A percentile compares a stretch with the other conserved stretches of the same genome.
These are phyloP conservation scores for Neoboletus magnificus DNA, from an alignment of 768 basidiomycete genomes.

Conservation along the genomic window DNA sequence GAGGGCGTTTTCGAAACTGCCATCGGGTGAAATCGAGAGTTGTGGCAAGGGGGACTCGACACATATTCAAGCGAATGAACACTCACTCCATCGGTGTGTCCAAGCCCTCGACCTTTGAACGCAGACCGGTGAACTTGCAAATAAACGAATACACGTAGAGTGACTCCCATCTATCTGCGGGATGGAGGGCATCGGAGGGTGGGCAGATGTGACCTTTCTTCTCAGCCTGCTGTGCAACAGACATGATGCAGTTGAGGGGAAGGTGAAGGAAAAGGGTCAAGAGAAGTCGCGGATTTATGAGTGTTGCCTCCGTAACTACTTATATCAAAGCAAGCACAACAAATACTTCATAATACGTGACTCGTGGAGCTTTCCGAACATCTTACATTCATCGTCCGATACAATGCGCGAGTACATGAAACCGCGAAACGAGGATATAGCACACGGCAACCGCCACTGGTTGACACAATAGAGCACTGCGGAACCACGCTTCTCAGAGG, in stretches of 20 bases:
- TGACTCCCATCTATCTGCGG: conserved; percentile 82
- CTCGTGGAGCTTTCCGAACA: conserved; percentile 24
- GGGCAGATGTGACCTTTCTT: conserved; percentile 55
- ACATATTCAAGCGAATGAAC: conserved; percentile 18
- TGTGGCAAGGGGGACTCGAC: conserved; percentile 20
- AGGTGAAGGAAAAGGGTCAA: conserved; percentile 37
- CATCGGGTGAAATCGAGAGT: conserved; percentile 32
- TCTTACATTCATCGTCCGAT: conserved; percentile 22
- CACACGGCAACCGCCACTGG: conserved; percentile 19
- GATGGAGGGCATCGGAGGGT: conserved; percentile 64
- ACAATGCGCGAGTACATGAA: conserved; percentile 23
- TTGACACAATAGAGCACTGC: conserved; percentile 11
- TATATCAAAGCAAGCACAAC: conserved; percentile 34
- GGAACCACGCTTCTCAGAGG: conserved; percentile 1
- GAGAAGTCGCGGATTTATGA: conserved; percentile 34
- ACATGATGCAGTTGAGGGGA: conserved; percentile 35
- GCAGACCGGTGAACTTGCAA: conserved; percentile 74
- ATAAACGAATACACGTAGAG: conserved; percentile 85
- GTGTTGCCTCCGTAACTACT: conserved; percentile 35
- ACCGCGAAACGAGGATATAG: conserved; percentile 10
- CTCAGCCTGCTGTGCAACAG: conserved; percentile 33
- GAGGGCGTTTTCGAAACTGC: conserved; percentile 77
- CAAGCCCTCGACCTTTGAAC: conserved; percentile 72
- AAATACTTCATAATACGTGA: conserved; percentile 36
- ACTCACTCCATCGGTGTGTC: conserved; percentile 84